Base-by-base conservation (phyloP, 352 stramenopile genomes). In the Blastocystis sp. region DNA sequence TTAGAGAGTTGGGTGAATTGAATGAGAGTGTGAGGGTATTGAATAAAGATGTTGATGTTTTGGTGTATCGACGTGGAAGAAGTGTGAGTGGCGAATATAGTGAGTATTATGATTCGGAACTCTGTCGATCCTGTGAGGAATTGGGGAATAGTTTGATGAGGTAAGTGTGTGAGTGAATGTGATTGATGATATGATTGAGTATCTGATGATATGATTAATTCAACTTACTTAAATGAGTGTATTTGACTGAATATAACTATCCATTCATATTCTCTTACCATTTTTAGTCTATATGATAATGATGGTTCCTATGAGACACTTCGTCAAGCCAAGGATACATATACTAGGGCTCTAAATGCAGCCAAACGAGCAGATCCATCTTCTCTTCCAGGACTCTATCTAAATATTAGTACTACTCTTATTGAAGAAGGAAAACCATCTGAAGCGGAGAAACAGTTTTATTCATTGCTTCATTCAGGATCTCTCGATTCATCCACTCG, bases 21-120 rank as follows among this genome's bases (percentile, higher is more conserved):
- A 22, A 84, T 17, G 53, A 44, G 17, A 56, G 42, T 33, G 73
- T 84, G 17, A 56, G 68, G 22, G 48, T 68, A 24, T 57, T 84
- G 33, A 84, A 84, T 42, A 84, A 84, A 40, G 73, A 84, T 64
- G 59, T 84, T 33, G 73, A 84, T 64, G 30, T 84, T 24, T 19
- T 84, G 17, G 51, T 84, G n/a, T 84, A 51, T 22, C 44, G 73
- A 13, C 58, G 59, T 35, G 48, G 42, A 3, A 54, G 73, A 11
- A 51, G 13, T 2, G n/a, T 40, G 15, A 35, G 17, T 35, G 19
- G 73, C 9, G 73, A 84, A n/a, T 66, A 54, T 37, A 15, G 30
- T 9, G 30, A 66, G 11, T 84, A 84, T 56, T 84, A 84, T 57
- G 53, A 66, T 24, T 48, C 27, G 17, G 73, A 84, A 44, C 24